Evolutionary conservation across 2,329 filamentous ascomycete species (phyloP).

Genomic region (Penicillium freii): DNA sequence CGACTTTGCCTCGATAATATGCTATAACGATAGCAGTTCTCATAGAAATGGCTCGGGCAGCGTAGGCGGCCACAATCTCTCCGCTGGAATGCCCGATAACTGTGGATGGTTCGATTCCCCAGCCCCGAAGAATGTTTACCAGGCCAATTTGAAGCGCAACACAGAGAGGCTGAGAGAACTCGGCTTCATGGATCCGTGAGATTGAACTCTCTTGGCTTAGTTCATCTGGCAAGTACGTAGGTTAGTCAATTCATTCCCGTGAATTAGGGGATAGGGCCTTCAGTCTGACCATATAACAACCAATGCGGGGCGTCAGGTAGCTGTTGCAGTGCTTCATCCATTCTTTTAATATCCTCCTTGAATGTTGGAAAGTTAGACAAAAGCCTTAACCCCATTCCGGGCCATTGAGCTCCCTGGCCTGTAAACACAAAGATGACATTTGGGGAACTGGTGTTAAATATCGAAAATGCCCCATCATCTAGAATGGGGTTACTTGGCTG

Average conservation of each 20-base stretch:
- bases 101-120: conserved; percentile 22
- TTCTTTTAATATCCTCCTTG: conserved; percentile 12
- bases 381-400: conserved; percentile 33
- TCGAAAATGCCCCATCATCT: neutral
- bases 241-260: neutral
- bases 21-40: conserved; percentile 20
- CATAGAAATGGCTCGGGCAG: conserved; percentile 23
- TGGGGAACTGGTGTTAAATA: neutral
- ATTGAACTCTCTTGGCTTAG: neutral
- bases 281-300: conserved; percentile 8
- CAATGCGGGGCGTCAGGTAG: conserved; percentile 6
- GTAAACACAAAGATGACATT: conserved; percentile 33
- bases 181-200: conserved; percentile 22
- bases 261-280: neutral
- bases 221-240: neutral
- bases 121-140: conserved; percentile 27
- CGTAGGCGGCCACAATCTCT: conserved; percentile 40
- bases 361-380: conserved; percentile 22
- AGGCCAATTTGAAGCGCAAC: conserved; percentile 37
- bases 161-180: conserved; percentile 33
- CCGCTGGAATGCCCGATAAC: conserved; percentile 38
- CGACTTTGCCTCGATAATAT: conserved; percentile 22
- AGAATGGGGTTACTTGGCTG: neutral
- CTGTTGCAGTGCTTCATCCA: conserved; percentile 17
- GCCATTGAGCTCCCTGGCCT: conserved; percentile 41